Evolutionary conservation across 1,139 yeast genomes (phyloP).

Genomic region (Candida pseudoviswanathii): DNA sequence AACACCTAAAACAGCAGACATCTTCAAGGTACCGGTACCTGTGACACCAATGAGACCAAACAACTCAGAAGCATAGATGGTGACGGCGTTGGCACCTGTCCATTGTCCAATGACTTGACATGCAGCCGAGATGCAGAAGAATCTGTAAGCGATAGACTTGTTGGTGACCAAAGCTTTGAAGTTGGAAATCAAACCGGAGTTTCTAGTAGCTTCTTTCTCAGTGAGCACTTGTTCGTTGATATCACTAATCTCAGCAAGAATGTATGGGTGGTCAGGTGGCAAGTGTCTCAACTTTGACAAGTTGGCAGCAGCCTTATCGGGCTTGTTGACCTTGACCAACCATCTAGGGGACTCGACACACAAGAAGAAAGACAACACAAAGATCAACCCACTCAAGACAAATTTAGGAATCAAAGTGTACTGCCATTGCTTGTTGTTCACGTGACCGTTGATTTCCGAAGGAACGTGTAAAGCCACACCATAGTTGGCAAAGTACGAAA

Average conservation of each 20-base stretch:
- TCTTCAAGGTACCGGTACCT: constrained; percentile 38
- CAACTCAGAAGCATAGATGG: constrained; percentile 60
- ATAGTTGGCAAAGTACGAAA: constrained; percentile 52
- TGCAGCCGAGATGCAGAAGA: constrained; percentile 42
- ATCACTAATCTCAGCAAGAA: constrained; percentile 54
- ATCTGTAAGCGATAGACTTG: constrained; percentile 45
- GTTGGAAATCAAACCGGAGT: constrained; percentile 25
- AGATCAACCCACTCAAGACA: constrained; percentile 44
- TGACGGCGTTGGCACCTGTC: constrained; percentile 64
- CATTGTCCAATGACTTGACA: constrained; percentile 61
- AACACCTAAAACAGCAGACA: constrained; percentile 52
- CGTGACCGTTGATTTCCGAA: constrained; percentile 11
- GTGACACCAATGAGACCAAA: constrained; percentile 52
- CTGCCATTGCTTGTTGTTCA: constrained; percentile 39
- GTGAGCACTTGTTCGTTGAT: constrained; percentile 48
- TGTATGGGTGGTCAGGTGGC: constrained; percentile 52
- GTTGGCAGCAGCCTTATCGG: constrained; percentile 36
- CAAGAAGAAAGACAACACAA: constrained; percentile 36
- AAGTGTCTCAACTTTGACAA: constrained; percentile 51
- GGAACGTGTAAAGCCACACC: constrained; percentile 40
- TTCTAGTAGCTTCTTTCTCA: constrained; percentile 38
- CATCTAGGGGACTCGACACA: constrained; percentile 51
- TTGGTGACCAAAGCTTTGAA: constrained; percentile 37
- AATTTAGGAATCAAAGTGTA: constrained; percentile 40
- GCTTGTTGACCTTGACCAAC: constrained; percentile 39